Conservation (phyloP, 1,284 basidiomycete genomes). For the Gymnopus androsaceus region DNA sequence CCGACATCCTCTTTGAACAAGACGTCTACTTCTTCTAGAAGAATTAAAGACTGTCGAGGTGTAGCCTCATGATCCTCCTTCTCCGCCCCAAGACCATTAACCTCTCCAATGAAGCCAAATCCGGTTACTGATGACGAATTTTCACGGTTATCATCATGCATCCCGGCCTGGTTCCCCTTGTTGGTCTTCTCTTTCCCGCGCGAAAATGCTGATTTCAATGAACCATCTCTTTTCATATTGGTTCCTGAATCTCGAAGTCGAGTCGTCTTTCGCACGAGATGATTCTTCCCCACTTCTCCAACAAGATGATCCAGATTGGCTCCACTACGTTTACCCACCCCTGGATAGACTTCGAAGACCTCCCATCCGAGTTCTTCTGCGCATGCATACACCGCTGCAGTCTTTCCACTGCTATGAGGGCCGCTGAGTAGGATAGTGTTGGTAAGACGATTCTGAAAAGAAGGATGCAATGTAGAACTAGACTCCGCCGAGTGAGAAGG, state of each 20-base stretch:
- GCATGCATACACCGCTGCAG: slow-evolving; percentile 90
- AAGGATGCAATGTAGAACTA: slow-evolving; percentile 5
- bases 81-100: not conserved
- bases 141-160: slow-evolving; percentile 6
- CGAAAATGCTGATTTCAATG: slow-evolving; percentile 14
- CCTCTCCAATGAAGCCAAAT: slow-evolving; percentile 25
- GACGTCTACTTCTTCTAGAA: slow-evolving; percentile 97
- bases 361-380: slow-evolving; percentile 94
- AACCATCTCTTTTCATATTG: not conserved
- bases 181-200: slow-evolving; percentile 10
- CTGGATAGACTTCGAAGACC: slow-evolving; percentile 97
- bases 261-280: slow-evolving; percentile 64
- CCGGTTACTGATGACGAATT: slow-evolving; percentile 14
- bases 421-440: slow-evolving; percentile 88
- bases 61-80: slow-evolving; percentile 31
- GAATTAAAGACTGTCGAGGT: slow-evolving; percentile 78
- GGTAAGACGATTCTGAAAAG: slow-evolving; percentile 57
- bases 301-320: slow-evolving; percentile 80
- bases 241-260: slow-evolving; percentile 22
- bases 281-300: slow-evolving; percentile 93
- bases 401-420: slow-evolving; percentile 88
- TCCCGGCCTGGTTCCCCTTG: not conserved
- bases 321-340: slow-evolving; percentile 84
- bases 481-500: not conserved
- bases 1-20: slow-evolving; percentile 87